Percentiles rank a stretch among this genome's conserved stretches.
These are phyloP conservation scores for Polygonum maritimum DNA, from an alignment of 148 eudicot genomes.

Conservation along the genomic window DNA sequence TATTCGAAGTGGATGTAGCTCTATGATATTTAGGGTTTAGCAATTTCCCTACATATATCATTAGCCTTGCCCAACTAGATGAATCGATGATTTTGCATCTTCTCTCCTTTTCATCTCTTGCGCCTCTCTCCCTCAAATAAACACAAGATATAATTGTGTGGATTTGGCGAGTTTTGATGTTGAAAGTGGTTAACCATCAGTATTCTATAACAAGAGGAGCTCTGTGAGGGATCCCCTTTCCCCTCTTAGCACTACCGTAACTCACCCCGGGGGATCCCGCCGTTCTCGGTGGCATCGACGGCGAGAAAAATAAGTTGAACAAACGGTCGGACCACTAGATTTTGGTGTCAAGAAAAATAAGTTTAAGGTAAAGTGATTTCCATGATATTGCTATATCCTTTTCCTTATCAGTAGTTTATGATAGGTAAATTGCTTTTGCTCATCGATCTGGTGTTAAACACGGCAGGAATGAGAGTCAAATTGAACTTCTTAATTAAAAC, in stretches of 20 bases:
- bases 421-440: no score
- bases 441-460: neutral
- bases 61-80: neutral
- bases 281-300: constrained; percentile 24
- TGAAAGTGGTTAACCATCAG: constrained; percentile 2
- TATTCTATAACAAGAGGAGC: constrained; percentile 28
- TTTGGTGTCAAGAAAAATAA: constrained; percentile 12
- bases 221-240: constrained; percentile 32
- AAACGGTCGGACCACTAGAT: constrained; percentile 14
- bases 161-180: no score
- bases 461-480: no score
- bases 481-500: no score
- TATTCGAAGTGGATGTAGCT: neutral
- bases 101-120: no score
- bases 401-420: no score
- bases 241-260: constrained; percentile 21
- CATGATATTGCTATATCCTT: no score
- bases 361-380: constrained; percentile 48
- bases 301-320: constrained; percentile 9
- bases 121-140: no score
- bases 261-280: constrained; percentile 8
- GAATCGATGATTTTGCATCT: neutral
- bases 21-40: neutral
- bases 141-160: no score
- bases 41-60: neutral